Percentiles rank a stretch among this genome's conserved stretches.
Evolutionary conservation across 2,329 filamentous ascomycete species (phyloP).

Genomic region (Neoarthrinium moseri): DNA sequence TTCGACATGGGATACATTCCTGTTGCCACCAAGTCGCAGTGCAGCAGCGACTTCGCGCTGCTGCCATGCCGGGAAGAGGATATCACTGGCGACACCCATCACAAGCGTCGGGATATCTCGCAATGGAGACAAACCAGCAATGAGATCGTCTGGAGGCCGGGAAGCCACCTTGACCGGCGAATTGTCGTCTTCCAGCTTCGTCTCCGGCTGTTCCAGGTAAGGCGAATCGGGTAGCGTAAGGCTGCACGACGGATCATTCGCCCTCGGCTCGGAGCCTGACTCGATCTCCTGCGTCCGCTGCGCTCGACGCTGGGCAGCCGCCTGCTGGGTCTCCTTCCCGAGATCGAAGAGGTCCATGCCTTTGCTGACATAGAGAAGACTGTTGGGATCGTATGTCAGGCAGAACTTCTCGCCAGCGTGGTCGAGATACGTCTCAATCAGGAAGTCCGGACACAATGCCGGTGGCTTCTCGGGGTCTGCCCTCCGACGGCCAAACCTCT

Average conservation of each 20-base stretch:
- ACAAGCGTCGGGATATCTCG: conserved; percentile 80
- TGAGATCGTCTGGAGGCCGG: conserved; percentile 73
- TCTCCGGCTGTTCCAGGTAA: conserved; percentile 76
- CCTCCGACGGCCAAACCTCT: conserved; percentile 82
- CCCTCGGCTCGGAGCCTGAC: conserved; percentile 33
- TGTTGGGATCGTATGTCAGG: conserved; percentile 94
- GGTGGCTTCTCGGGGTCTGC: conserved; percentile 85
- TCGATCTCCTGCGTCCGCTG: conserved; percentile 59
- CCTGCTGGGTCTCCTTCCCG: conserved; percentile 66
- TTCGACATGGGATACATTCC: conserved; percentile 82
- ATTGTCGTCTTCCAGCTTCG: conserved; percentile 30
- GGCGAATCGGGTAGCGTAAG: conserved; percentile 79
- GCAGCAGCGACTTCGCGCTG: conserved; percentile 91
- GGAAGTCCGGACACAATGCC: conserved; percentile 92
- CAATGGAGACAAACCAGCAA: conserved; percentile 70
- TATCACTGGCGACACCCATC: conserved; percentile 93
- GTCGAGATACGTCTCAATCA: conserved; percentile 97
- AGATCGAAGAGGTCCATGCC: conserved; percentile 99
- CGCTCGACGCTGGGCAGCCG: conserved; percentile 60
- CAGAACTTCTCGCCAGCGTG: conserved; percentile 99
- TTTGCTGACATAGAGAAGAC: conserved; percentile 92
- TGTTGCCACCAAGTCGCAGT: conserved; percentile 73
- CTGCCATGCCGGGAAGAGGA: conserved; percentile 97
- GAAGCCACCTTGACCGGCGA: conserved; percentile 31
- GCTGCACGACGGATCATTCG: conserved; percentile 61